Evolutionary conservation across 495 filamentous ascomycete species (phyloP).

Genomic region (Cercophora scortea): DNA sequence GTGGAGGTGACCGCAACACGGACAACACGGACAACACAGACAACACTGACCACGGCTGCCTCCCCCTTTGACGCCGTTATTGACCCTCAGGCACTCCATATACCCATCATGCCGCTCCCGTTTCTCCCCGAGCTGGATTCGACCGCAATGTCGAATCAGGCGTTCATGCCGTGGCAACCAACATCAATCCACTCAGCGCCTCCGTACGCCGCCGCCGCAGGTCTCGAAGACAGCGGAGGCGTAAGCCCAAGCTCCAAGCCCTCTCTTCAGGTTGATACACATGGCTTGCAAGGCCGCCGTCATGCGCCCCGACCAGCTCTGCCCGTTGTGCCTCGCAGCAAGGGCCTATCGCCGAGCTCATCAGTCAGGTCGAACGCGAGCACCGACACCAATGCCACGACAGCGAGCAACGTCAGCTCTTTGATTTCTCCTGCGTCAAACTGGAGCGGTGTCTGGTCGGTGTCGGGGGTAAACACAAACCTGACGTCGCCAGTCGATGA

Average conservation of each 20-base stretch:
- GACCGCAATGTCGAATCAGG: constrained; percentile 6
- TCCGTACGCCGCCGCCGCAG: neutral
- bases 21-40: neutral
- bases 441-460: constrained; percentile 28
- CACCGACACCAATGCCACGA: constrained; percentile 17
- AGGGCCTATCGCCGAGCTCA: constrained; percentile 29
- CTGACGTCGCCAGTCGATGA: constrained; percentile 24
- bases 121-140: constrained; percentile 26
- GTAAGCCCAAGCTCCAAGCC: constrained; percentile 9
- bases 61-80: constrained; percentile 12
- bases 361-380: constrained; percentile 31
- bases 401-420: constrained; percentile 25
- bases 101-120: constrained; percentile 11
- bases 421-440: constrained; percentile 27
- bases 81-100: constrained; percentile 22
- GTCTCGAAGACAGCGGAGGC: constrained; percentile 5
- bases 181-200: neutral
- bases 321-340: constrained; percentile 15
- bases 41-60: neutral
- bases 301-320: constrained; percentile 12
- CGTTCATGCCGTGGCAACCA: constrained; percentile 18
- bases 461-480: constrained; percentile 21
- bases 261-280: constrained; percentile 21
- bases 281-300: constrained; percentile 17
- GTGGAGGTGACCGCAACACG: constrained; percentile 14